Percentiles rank a stretch among this genome's conserved stretches.
phyloP scores from a whole-genome alignment of 768 basidiomycete species.

The Tubosaeta sp. region DNA sequence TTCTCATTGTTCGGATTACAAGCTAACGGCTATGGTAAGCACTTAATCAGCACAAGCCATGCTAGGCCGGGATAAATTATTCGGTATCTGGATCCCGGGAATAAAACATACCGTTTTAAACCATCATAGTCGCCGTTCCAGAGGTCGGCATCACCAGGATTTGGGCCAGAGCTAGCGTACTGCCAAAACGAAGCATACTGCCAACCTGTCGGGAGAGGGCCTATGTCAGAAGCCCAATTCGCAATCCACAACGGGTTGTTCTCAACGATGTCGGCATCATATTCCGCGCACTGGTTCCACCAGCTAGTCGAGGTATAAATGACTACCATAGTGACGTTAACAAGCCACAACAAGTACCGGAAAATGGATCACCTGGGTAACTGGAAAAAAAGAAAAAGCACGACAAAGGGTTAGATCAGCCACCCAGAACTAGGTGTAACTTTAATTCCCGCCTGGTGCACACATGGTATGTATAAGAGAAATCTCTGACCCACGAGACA shows the following conservation, averaged over 20 bases:
- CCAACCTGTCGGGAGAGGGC: slow-evolving; percentile 59
- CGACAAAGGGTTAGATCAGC: neutral
- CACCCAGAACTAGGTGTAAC: neutral
- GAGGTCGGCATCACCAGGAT: slow-evolving; percentile 54
- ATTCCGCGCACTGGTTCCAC: slow-evolving; percentile 66
- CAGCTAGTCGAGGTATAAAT: slow-evolving; percentile 64
- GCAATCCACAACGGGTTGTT: slow-evolving; percentile 64
- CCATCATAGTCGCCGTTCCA: slow-evolving; percentile 52
- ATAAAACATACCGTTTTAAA: slow-evolving; percentile 32
- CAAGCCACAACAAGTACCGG: neutral
- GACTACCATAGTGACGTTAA: slow-evolving; percentile 28
- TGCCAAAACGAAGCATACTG: slow-evolving; percentile 56
- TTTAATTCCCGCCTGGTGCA: slow-evolving; percentile 40
- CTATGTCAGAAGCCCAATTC: slow-evolving; percentile 43
- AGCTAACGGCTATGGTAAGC: too few relatives aligned
- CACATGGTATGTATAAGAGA: slow-evolving; percentile 55
- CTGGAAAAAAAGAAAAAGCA: slow-evolving; percentile 23
- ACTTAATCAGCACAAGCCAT: too few relatives aligned
- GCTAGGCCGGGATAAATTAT: neutral
- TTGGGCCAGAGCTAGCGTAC: slow-evolving; percentile 49
- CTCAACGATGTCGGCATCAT: slow-evolving; percentile 44
- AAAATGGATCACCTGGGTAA: slow-evolving; percentile 34
- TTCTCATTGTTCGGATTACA: too few relatives aligned
- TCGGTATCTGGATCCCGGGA: neutral
- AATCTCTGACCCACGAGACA: slow-evolving; percentile 60